phyloP scores from a whole-genome alignment of 2,329 filamentous ascomycete species.

The Thielaviopsis ethacetica region DNA sequence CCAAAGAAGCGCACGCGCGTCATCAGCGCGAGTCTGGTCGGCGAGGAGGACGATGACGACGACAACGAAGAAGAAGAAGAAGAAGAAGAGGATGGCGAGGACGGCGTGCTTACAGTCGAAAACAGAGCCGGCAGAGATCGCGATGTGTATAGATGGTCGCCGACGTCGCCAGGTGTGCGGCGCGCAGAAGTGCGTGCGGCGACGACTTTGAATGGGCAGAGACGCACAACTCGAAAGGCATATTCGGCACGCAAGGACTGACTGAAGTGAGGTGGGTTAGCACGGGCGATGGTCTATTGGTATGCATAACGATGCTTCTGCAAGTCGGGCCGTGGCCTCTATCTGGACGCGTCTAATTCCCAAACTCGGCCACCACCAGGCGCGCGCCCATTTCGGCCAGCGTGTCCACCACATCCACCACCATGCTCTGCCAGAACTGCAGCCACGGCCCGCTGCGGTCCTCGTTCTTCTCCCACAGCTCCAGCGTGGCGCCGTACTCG shows the following conservation, averaged over 20 bases:
- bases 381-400: constrained; percentile 30
- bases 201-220: not conserved
- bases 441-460: constrained; percentile 23
- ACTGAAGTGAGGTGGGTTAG: not conserved
- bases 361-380: constrained; percentile 27
- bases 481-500: constrained; percentile 9
- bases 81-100: not conserved
- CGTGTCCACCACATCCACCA: constrained; percentile 30
- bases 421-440: constrained; percentile 33
- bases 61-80: not conserved
- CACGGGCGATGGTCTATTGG: too few species aligned
- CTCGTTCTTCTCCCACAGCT: constrained; percentile 17
- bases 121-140: not conserved
- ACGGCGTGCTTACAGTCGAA: too few species aligned
- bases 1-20: not conserved
- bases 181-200: not conserved
- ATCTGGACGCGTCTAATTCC: not conserved
- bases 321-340: not conserved
- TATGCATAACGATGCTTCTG: not conserved
- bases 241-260: not conserved
- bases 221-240: not conserved
- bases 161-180: not conserved
- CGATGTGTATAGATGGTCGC: constrained; percentile 3
- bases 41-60: not conserved
- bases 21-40: not conserved